These are phyloP conservation scores for Pseudocercospora pini-densiflorae DNA, from an alignment of 2,329 filamentous ascomycete genomes.

Conservation along the genomic window DNA sequence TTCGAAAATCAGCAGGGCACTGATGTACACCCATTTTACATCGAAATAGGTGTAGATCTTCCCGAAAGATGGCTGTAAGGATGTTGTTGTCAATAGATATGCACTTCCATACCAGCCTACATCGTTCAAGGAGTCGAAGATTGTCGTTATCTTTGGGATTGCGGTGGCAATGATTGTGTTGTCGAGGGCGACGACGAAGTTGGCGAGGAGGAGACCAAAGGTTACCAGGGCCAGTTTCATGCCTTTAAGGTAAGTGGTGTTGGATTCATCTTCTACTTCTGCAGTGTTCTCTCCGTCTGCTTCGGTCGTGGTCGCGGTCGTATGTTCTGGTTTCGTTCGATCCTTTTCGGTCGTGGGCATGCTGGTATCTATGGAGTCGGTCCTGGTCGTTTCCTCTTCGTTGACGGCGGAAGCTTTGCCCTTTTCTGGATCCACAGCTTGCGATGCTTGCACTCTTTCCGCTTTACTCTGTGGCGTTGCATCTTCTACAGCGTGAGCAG, in stretches of 20 bases:
- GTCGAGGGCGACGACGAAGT: conserved; percentile 38
- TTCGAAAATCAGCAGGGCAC: conserved; percentile 52
- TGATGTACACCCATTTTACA: conserved; percentile 57
- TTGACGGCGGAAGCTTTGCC: neutral
- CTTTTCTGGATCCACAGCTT: neutral
- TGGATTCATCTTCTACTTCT: no score
- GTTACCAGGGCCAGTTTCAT: conserved; percentile 33
- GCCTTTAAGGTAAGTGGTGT: conserved; percentile 38
- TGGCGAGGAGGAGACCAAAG: conserved; percentile 23
- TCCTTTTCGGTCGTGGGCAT: neutral
- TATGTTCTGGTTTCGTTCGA: neutral
- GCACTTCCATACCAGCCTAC: conserved; percentile 51
- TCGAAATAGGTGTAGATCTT: conserved; percentile 66
- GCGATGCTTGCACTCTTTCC: neutral
- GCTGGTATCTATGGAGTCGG: neutral
- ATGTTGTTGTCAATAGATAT: conserved; percentile 53
- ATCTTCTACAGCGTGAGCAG: neutral
- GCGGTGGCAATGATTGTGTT: conserved; percentile 47
- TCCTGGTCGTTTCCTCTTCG: neutral
- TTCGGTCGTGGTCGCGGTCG: neutral
- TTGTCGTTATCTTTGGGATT: conserved; percentile 50
- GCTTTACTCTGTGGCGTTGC: neutral
- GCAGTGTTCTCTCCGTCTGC: no score
- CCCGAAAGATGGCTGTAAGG: conserved; percentile 52
- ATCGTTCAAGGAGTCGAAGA: conserved; percentile 53